Conservation (phyloP, 1,284 basidiomycete species). For the Vanrija pseudolonga region DNA sequence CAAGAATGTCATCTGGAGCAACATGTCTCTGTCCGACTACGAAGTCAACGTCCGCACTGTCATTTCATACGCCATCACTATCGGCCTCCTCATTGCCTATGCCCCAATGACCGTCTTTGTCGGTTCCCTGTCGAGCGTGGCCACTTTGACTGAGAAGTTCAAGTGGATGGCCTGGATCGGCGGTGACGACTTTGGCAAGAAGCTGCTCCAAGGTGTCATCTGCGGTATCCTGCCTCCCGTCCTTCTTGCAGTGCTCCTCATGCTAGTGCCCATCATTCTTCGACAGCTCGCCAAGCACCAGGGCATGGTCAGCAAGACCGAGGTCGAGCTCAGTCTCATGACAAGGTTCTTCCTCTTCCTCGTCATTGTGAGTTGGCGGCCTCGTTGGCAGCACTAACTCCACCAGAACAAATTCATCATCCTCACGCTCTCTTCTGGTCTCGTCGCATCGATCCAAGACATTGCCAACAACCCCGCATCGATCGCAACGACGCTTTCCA, state of each 20-base stretch:
- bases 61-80: constrained; percentile 54
- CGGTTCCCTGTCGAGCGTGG: constrained; percentile 54
- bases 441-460: constrained; percentile 52
- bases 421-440: constrained; percentile 63
- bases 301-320: constrained; percentile 66
- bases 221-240: constrained; percentile 63
- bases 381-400: neutral
- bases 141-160: constrained; percentile 49
- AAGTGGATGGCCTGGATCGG: constrained; percentile 64
- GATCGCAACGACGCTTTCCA: constrained; percentile 56
- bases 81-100: constrained; percentile 66
- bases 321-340: constrained; percentile 71
- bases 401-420: constrained; percentile 60
- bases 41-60: constrained; percentile 63
- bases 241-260: constrained; percentile 64
- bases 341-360: constrained; percentile 71
- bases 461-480: constrained; percentile 56
- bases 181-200: constrained; percentile 37
- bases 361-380: constrained; percentile 55
- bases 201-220: constrained; percentile 60
- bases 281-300: constrained; percentile 63
- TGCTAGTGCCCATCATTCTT: constrained; percentile 65
- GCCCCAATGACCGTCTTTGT: constrained; percentile 57
- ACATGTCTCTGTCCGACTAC: constrained; percentile 67
- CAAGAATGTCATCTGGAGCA: constrained; percentile 66